Evolutionary conservation across 805 yeast species (phyloP).

Genomic region (Lipomyces orientalis): DNA sequence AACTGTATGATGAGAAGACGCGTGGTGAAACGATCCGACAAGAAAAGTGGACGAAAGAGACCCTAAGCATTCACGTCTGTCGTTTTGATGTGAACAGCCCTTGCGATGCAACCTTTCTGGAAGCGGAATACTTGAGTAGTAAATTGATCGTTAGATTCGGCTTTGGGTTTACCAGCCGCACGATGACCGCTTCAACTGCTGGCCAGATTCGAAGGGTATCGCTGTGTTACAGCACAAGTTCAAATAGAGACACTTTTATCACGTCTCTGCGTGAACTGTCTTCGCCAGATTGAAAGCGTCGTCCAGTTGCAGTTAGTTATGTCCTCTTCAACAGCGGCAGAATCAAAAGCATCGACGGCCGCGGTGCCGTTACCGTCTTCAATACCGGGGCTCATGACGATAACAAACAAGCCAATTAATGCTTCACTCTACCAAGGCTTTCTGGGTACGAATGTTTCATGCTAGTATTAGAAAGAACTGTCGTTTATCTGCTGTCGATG

Average conservation of each 20-base stretch:
- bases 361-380: not conserved
- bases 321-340: not conserved
- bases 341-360: not conserved
- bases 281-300: not conserved
- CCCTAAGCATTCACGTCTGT: not conserved
- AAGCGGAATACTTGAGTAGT: not conserved
- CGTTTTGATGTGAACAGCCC: not conserved
- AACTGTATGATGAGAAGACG: not conserved
- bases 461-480: not conserved
- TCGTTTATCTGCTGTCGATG: not conserved
- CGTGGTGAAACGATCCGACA: not conserved
- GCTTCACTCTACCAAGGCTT: constrained; percentile 8
- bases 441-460: constrained; percentile 16
- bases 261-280: not conserved
- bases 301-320: not conserved
- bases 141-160: too few species aligned
- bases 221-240: too few species aligned
- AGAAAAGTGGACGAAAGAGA: not conserved
- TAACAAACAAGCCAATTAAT: constrained; percentile 13
- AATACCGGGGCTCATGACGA: constrained; percentile 12
- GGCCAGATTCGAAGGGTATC: too few species aligned
- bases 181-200: not conserved
- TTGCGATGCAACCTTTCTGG: not conserved
- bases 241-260: not conserved
- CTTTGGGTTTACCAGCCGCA: not conserved